A percentile compares a stretch with the other conserved stretches of the same genome.
These are phyloP conservation scores for Lolium multiflorum DNA, from an alignment of 176 grass and related monocot species.

Conservation along the genomic window DNA sequence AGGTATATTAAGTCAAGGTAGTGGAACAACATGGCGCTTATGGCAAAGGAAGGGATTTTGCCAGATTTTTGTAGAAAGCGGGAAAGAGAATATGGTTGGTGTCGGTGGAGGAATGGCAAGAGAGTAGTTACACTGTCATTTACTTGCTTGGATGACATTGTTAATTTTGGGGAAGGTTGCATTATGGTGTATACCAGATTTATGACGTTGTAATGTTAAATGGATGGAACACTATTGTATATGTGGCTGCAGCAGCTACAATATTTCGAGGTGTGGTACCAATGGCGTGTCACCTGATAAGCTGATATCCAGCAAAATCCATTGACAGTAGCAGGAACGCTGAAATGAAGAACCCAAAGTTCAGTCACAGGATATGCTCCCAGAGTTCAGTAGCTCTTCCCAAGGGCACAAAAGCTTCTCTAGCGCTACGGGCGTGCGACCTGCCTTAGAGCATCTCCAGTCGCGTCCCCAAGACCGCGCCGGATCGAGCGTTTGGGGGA, in stretches of 20 bases:
- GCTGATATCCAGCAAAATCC: too few species aligned
- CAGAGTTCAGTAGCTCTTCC: too few species aligned
- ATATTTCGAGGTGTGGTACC: too few species aligned
- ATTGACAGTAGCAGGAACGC: too few species aligned
- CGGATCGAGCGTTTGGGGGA: too few species aligned
- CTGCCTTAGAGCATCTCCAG: too few species aligned
- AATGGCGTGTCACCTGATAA: too few species aligned
- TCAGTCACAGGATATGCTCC: too few species aligned
- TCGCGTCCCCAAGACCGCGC: too few species aligned
- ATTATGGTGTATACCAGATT: not conserved
- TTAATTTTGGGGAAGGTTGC: not conserved
- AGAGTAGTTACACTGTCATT: not conserved
- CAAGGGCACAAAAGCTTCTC: too few species aligned
- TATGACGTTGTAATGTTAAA: not conserved
- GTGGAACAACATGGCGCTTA: not conserved
- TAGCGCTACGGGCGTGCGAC: too few species aligned
- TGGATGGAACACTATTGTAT: not conserved
- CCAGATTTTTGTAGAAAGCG: conserved; percentile 37
- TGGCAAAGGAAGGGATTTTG: conserved; percentile 3
- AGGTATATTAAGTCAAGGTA: conserved; percentile 6
- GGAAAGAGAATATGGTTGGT: not conserved
- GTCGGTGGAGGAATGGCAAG: not conserved
- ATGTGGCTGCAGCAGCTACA: not conserved
- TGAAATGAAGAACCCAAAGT: too few species aligned
- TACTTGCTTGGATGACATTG: not conserved